Evolutionary conservation across 345 rosid genomes (phyloP).

Genomic region (Geranium rotundifolium): DNA sequence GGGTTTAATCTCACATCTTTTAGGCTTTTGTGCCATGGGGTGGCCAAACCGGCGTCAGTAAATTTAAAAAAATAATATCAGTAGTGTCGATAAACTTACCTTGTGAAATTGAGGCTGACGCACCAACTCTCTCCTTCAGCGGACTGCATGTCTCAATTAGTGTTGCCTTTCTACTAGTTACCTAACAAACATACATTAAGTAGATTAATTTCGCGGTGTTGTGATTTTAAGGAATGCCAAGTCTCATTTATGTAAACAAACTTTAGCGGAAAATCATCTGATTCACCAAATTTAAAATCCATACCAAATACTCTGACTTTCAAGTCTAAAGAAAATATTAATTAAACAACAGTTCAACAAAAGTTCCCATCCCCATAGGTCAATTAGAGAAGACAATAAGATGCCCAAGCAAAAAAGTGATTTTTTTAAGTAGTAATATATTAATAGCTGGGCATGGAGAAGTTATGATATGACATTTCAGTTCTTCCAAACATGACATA

Average conservation of each 20-base stretch:
- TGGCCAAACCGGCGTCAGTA: neutral
- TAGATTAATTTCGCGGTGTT: neutral
- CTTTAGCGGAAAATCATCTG: neutral
- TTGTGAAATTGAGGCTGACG: constrained; percentile 54
- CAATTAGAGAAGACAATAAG: neutral
- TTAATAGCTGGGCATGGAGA: neutral
- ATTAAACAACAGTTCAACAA: neutral
- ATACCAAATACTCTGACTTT: neutral
- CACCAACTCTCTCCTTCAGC: constrained; percentile 63
- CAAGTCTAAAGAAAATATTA: neutral
- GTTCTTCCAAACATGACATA: neutral
- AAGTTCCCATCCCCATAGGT: neutral
- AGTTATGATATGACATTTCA: neutral
- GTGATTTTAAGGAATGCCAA: neutral
- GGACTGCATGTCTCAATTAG: constrained; percentile 49
- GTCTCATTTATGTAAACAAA: neutral
- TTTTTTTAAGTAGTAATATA: neutral
- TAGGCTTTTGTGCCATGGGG: neutral
- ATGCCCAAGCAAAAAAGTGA: neutral
- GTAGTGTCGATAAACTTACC: constrained; percentile 27
- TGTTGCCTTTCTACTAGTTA: constrained; percentile 78
- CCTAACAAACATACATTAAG: constrained; percentile 26
- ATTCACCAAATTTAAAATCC: neutral
- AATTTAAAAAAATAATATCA: neutral
- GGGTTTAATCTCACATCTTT: neutral